Percentiles rank a stretch among this genome's conserved stretches.
Conservation (phyloP, 129 eudicot genomes). For the Pittosporum tobira region DNA sequence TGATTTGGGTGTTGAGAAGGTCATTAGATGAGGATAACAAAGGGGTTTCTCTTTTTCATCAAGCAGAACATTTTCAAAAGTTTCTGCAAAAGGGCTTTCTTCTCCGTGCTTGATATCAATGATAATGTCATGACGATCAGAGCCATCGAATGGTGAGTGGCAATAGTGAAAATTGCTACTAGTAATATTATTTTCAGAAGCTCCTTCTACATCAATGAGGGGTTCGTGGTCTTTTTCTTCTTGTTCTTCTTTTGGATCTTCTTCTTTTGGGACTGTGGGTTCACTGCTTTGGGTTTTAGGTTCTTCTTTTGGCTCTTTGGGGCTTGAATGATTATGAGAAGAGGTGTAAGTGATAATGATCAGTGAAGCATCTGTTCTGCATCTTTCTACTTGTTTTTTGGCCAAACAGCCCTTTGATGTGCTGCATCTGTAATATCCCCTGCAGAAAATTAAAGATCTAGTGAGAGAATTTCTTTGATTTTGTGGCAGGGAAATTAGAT, state of each 20-base stretch:
- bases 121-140: slow-evolving; percentile 19
- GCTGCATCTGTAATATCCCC: slow-evolving; percentile 94
- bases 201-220: slow-evolving; percentile 8
- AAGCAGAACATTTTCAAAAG: slow-evolving; percentile 24
- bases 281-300: slow-evolving; percentile 15
- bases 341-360: slow-evolving; percentile 80
- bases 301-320: slow-evolving; percentile 20
- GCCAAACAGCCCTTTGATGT: slow-evolving; percentile 87
- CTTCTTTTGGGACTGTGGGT: slow-evolving; percentile 17
- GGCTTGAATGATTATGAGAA: slow-evolving; percentile 68
- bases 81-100: slow-evolving; percentile 27
- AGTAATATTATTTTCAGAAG: slow-evolving; percentile 15
- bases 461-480: not conserved
- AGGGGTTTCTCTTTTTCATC: slow-evolving; percentile 50
- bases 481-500: not conserved
- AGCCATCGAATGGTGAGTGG: slow-evolving; percentile 29
- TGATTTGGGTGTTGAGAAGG: slow-evolving; percentile 28
- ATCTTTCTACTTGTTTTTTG: slow-evolving; percentile 85
- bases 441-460: slow-evolving; percentile 22
- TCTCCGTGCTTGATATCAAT: slow-evolving; percentile 3
- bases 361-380: slow-evolving; percentile 65
- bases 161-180: slow-evolving; percentile 39
- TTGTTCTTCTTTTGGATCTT: slow-evolving; percentile 12
- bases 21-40: slow-evolving; percentile 33
- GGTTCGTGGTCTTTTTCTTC: slow-evolving; percentile 10